Evolutionary conservation across 2,329 filamentous ascomycete genomes (phyloP).

Genomic region (Calonectria honghensis): DNA sequence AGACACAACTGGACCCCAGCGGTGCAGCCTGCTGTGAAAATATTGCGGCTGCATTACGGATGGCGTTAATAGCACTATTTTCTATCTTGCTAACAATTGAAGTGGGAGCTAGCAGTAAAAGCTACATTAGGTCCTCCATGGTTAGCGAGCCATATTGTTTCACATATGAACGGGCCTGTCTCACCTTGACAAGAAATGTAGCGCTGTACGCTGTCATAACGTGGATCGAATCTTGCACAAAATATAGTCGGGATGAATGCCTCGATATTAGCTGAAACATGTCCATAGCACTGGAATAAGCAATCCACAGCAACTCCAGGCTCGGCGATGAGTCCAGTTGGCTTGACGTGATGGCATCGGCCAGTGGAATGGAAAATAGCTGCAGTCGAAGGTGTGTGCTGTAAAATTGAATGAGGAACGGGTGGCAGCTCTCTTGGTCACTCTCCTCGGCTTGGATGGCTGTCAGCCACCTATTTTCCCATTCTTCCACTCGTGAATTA

Average conservation of each 20-base stretch:
- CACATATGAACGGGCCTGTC: not conserved
- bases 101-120: constrained; percentile 29
- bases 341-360: constrained; percentile 54
- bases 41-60: constrained; percentile 44
- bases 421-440: constrained; percentile 54
- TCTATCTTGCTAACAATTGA: constrained; percentile 31
- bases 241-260: constrained; percentile 59
- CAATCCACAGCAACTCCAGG: constrained; percentile 58
- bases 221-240: constrained; percentile 64
- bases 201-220: constrained; percentile 65
- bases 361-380: constrained; percentile 60
- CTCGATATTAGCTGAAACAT: constrained; percentile 57
- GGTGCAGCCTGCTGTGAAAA: constrained; percentile 57
- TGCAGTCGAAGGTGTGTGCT: constrained; percentile 61
- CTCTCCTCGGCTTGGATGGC: constrained; percentile 31
- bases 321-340: constrained; percentile 49
- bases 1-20: constrained; percentile 54
- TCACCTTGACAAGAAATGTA: constrained; percentile 62
- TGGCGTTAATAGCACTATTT: constrained; percentile 39
- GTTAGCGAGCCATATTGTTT: not conserved
- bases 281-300: constrained; percentile 58
- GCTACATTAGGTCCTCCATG: not conserved
- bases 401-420: constrained; percentile 63
- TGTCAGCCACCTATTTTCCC: constrained; percentile 48
- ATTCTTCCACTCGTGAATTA: constrained; percentile 51